Base-by-base conservation (phyloP, 2,329 filamentous ascomycete genomes). In the Penicillium sp. region DNA sequence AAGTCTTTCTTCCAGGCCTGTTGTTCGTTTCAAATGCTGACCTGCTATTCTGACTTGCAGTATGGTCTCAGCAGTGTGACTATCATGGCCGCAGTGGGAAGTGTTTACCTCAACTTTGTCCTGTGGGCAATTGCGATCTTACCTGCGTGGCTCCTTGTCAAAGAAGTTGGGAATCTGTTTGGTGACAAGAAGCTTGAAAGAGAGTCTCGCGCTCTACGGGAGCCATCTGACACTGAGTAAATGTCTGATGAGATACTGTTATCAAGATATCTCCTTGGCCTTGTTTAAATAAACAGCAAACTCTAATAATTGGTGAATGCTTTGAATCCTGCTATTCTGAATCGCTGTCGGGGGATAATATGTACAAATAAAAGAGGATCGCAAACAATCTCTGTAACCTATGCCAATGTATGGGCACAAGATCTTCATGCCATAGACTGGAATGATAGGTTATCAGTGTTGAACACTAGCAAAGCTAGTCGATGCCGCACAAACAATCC, bases 401-500 rank as follows among this genome's bases (percentile, higher is more conserved):
- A 27, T 29, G 31, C n/a, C n/a, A 19, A 8, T 8, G 8, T 16
- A 26, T 29, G 24, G 22, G 26, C 13, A n/a, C 16, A 4, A 21
- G 4, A 11, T 16, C 4, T 21, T 54, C 61, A 65, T 43, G 39
- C 53, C 11, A 60, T 49, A 16, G 56, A 58, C 37, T 66, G 64
- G 56, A 75, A 70, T 45, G 69, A 70, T 45, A 74, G 67, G 56
- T 99, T 99, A 77, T 99, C 95, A 71, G 90, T 86, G 73, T 89
- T 89, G 81, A 99, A 99, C 65, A 99, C 85, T 65, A 95, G 81
- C 69, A 96, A 78, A 45, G 95, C 95, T 63, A 97, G 84, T 60
- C 86, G 86, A 79, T 99, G 95, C 65, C 95, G 82, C 53, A 92
- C 85, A 70, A 96, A 90, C 58, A 99, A 78, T 21, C 93, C 95